These are phyloP conservation scores for Jimgerdemannia lactiflua DNA, from an alignment of 192 early-diverging fungal species.

Conservation along the genomic window DNA sequence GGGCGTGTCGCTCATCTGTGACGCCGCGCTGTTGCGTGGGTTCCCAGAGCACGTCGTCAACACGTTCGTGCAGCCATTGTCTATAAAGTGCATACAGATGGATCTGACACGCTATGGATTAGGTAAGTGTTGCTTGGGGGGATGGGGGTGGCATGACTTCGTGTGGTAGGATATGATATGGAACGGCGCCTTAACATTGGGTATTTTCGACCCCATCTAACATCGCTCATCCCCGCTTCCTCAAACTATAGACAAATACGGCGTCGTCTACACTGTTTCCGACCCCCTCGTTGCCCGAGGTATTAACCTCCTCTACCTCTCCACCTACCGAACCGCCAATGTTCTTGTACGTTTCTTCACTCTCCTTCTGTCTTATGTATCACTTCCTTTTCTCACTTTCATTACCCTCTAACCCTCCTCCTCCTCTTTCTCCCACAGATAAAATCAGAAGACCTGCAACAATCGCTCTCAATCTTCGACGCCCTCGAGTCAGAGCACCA, in stretches of 20 bases:
- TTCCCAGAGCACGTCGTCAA: conserved; percentile 40
- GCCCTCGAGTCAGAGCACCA: too few relatives aligned
- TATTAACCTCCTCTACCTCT: conserved; percentile 56
- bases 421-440: too few relatives aligned
- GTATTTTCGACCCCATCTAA: too few relatives aligned
- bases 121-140: too few relatives aligned
- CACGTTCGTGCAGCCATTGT: conserved; percentile 30
- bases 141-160: too few relatives aligned
- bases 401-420: too few relatives aligned
- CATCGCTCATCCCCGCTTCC: neutral
- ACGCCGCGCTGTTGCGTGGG: conserved; percentile 40
- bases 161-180: too few relatives aligned
- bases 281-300: conserved; percentile 44
- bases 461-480: too few relatives aligned
- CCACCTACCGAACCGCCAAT: conserved; percentile 57
- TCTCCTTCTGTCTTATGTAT: neutral
- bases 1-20: conserved; percentile 57
- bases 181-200: too few relatives aligned
- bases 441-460: too few relatives aligned
- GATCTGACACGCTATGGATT: conserved; percentile 50
- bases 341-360: conserved; percentile 53
- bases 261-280: conserved; percentile 60
- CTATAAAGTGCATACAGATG: conserved; percentile 57
- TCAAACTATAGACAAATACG: conserved; percentile 47
- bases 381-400: too few relatives aligned